Evolutionary conservation across 345 rosid genomes (phyloP), one percentile per base, ranked within the genome.

Genomic region (Citrus mangshanensis): DNA sequence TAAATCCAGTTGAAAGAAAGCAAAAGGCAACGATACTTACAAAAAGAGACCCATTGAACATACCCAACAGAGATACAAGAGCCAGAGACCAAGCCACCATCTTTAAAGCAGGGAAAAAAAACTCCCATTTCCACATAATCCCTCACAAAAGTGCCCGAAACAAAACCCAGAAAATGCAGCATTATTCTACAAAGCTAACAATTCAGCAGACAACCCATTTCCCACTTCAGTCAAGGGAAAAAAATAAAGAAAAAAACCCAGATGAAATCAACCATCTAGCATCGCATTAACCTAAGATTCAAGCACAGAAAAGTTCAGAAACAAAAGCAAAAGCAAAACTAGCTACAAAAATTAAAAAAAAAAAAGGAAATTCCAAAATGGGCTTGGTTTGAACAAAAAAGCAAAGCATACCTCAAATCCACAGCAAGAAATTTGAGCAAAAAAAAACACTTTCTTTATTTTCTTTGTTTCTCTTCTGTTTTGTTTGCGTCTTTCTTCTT

Each of bases 241-340:
- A 82, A 34, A 79, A 62, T 21, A 35, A 24, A 18, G 8, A 69
- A 85, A 76, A 72, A 85, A 76, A 72, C 40, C 59, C 62, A 76
- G 42, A 68, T 63, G 69, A 70, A 75, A 74, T 72, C 68, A 63
- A 54, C 3, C 83, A 46, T 66, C 72, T 69, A 40, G 14, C 81
- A 46, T 66, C 72, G 73, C 77, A 54, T 66, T 65, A 83, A 80
- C 71, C 83, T 72, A 68, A 72, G 88, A 82, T 82, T 85, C 40
- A 70, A 82, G 76, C 54, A 55, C 56, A 56, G 61, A 21, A 34
- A 51, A 51, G 56, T 18, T 51, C 7, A 51, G 7, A 51, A 35
- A 32, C 10, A 34, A 32, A 74, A 42, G 58, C 18, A 72, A 78
- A 75, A 73, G 56, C 16, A 70, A 80, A 65, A 25, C 74, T 37